These are phyloP conservation scores for Parietaria judaica DNA, from an alignment of 306 rosid genomes.

Conservation along the genomic window DNA sequence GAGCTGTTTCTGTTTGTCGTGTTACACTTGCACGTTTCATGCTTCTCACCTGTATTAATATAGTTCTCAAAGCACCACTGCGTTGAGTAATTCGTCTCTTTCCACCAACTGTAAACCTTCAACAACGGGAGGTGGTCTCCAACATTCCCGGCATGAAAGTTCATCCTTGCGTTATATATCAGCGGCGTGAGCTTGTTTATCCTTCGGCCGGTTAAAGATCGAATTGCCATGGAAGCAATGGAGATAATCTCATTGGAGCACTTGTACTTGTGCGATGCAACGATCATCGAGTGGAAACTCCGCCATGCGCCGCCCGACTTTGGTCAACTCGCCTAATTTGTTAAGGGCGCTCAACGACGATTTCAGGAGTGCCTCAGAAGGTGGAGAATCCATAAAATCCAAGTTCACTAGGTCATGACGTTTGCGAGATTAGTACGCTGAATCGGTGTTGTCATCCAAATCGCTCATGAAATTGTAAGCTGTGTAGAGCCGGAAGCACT, in stretches of 20 bases:
- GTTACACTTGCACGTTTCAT: too few species aligned
- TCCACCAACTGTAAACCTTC: constrained; percentile 88
- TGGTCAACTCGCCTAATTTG: constrained; percentile 79
- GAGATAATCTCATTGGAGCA: constrained; percentile 84
- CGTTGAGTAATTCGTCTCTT: constrained; percentile 86
- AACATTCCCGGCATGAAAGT: constrained; percentile 80
- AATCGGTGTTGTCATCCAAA: constrained; percentile 72
- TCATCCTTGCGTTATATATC: constrained; percentile 80
- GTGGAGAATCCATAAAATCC: constrained; percentile 98
- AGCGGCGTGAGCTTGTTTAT: constrained; percentile 97
- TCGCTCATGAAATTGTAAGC: constrained; percentile 64
- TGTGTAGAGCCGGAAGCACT: constrained; percentile 80
- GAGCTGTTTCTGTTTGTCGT: too few species aligned
- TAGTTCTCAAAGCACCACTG: constrained; percentile 95
- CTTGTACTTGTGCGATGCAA: constrained; percentile 75
- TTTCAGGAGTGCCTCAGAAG: constrained; percentile 82
- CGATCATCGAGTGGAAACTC: constrained; percentile 93
- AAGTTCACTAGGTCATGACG: constrained; percentile 76
- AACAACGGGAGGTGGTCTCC: constrained; percentile 88
- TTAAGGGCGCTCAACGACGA: constrained; percentile 78
- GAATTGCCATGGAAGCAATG: constrained; percentile 88
- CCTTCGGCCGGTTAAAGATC: constrained; percentile 88
- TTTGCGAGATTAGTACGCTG: constrained; percentile 89
- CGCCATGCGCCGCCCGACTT: constrained; percentile 86
- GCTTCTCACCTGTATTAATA: constrained; percentile 60